Percentiles rank a stretch among this genome's conserved stretches.
Evolutionary conservation across 176 grass and related monocot genomes (phyloP).

Genomic region (Oryza glumipatula): DNA sequence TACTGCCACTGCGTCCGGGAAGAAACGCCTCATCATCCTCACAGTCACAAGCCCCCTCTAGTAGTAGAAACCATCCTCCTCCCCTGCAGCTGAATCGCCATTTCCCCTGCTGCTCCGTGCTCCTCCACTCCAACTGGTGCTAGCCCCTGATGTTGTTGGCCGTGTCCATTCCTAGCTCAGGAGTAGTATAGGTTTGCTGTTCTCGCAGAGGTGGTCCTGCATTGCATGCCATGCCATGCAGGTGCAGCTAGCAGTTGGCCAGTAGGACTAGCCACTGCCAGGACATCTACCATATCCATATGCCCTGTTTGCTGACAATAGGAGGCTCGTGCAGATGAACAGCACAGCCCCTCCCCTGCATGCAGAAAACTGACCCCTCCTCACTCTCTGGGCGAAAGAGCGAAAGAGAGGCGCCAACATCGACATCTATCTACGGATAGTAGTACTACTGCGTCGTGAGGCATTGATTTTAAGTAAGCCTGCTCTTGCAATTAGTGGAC

Average conservation of each 20-base stretch:
- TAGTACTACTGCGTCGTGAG: neutral
- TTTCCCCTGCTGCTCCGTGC: neutral
- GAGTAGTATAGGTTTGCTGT: neutral
- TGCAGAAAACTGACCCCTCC: neutral
- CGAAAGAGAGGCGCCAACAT: neutral
- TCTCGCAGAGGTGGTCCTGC: neutral
- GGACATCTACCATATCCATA: neutral
- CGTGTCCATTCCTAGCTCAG: neutral
- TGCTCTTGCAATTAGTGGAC: constrained; percentile 28
- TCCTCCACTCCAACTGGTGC: neutral
- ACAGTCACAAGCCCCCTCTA: neutral
- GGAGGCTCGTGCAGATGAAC: constrained; percentile 1
- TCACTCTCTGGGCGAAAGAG: neutral
- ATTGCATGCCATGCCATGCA: neutral
- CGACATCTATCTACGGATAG: neutral
- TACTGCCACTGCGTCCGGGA: neutral
- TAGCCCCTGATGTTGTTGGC: neutral
- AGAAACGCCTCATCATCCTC: neutral
- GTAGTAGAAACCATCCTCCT: too few relatives aligned
- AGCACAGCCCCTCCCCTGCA: neutral
- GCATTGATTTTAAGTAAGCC: constrained; percentile 12
- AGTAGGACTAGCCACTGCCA: neutral
- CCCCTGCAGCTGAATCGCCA: neutral
- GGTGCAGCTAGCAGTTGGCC: neutral
- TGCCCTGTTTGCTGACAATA: neutral